Evolutionary conservation across 148 eudicot genomes (phyloP).

Genomic region (Fagopyrum homotropicum): DNA sequence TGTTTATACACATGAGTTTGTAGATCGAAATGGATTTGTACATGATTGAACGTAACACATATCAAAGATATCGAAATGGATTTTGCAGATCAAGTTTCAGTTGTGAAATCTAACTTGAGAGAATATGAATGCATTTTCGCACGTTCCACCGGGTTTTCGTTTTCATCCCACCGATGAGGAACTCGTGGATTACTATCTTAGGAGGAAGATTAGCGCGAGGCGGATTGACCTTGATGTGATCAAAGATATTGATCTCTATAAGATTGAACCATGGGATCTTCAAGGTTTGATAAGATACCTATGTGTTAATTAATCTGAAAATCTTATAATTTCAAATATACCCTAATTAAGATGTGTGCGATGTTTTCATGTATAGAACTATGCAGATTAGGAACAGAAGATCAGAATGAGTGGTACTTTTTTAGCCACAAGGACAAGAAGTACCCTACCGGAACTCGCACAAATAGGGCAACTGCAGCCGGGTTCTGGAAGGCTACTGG

Average conservation of each 20-base stretch:
- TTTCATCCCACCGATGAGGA: constrained; percentile 87
- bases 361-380: constrained; percentile 32
- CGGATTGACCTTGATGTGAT: constrained; percentile 63
- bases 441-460: constrained; percentile 83
- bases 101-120: neutral
- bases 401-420: constrained; percentile 82
- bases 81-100: constrained; percentile 2
- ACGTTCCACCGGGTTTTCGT: constrained; percentile 80
- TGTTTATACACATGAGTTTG: neutral
- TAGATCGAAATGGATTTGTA: neutral
- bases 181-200: constrained; percentile 78
- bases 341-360: neutral
- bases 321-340: no score
- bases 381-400: constrained; percentile 66
- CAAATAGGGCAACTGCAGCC: constrained; percentile 78
- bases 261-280: constrained; percentile 90
- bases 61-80: neutral
- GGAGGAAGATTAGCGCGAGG: constrained; percentile 49
- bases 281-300: constrained; percentile 35
- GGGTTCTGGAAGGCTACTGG: constrained; percentile 96
- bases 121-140: constrained; percentile 10
- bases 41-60: neutral
- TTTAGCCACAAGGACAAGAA: constrained; percentile 93
- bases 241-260: constrained; percentile 76
- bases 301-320: no score